A percentile compares a stretch with the other conserved stretches of the same genome.
These are phyloP conservation scores for Domatiomyces globalis DNA, from an alignment of 2,329 filamentous ascomycete genomes.

Conservation along the genomic window DNA sequence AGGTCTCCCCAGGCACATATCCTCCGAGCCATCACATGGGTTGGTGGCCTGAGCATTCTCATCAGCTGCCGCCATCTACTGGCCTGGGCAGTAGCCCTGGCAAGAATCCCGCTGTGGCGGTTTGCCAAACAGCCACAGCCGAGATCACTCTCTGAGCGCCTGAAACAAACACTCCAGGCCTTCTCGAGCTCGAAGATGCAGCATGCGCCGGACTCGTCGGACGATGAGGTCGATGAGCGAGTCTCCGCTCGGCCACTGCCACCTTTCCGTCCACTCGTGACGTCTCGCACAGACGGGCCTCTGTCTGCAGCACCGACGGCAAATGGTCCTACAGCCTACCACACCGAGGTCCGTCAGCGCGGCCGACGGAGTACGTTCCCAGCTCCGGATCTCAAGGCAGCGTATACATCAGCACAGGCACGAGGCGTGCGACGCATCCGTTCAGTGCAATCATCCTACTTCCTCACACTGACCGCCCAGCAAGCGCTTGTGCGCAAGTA, in stretches of 20 bases:
- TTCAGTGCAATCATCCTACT: constrained; percentile 34
- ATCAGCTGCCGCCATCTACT: constrained; percentile 60
- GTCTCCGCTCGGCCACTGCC: neutral
- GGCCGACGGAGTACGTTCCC: constrained; percentile 11
- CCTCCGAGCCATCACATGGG: constrained; percentile 72
- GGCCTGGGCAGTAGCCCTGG: constrained; percentile 69
- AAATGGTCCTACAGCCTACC: neutral
- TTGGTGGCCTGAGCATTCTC: constrained; percentile 64
- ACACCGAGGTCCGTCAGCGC: neutral
- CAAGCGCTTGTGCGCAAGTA: constrained; percentile 69
- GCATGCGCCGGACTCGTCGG: neutral
- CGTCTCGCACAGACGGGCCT: neutral
- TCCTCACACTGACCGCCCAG: constrained; percentile 62
- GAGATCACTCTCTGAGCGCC: neutral
- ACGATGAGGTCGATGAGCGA: constrained; percentile 1
- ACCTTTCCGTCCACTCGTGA: neutral
- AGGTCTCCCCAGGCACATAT: constrained; percentile 71
- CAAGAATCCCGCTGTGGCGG: constrained; percentile 81
- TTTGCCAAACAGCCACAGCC: constrained; percentile 38
- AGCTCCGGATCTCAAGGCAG: constrained; percentile 39
- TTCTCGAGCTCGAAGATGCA: constrained; percentile 1
- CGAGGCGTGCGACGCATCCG: constrained; percentile 30
- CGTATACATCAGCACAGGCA: neutral
- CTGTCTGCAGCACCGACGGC: neutral
- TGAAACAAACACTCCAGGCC: neutral